A percentile compares a stretch with the other conserved stretches of the same genome.
Conservation (phyloP, 31 red algal genomes). For the Odonthalia washingtoniensis region DNA sequence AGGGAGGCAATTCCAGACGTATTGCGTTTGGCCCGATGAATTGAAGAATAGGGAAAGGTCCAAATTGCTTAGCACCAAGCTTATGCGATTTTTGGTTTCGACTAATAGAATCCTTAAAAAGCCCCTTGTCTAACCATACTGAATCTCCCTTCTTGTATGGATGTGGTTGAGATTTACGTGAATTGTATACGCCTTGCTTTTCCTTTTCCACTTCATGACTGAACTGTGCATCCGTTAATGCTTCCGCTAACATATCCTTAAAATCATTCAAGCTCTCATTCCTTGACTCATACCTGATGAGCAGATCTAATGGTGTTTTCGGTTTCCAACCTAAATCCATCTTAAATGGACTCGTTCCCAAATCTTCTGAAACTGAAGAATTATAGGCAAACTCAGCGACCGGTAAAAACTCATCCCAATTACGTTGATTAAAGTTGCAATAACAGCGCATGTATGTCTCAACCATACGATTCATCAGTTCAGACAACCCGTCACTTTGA, state of each 20-base stretch:
- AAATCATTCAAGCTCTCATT: no score
- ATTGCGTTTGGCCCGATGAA: constrained; percentile 32
- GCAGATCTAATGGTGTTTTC: not conserved
- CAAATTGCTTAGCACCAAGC: not conserved
- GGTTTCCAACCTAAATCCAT: constrained; percentile 9
- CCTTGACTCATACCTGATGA: no score
- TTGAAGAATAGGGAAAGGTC: not conserved
- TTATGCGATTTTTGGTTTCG: constrained; percentile 1
- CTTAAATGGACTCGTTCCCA: constrained; percentile 8
- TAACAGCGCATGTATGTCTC: constrained; percentile 30
- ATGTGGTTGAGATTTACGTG: not conserved
- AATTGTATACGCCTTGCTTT: not conserved
- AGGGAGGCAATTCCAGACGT: not conserved
- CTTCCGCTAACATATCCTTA: no score
- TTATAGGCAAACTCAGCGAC: constrained; percentile 22
- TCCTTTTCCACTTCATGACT: not conserved
- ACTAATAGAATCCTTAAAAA: constrained; percentile 11
- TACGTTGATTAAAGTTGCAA: not conserved
- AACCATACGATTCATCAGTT: constrained; percentile 14
- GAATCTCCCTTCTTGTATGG: constrained; percentile 1
- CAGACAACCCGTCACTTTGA: constrained; percentile 1
- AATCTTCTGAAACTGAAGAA: constrained; percentile 23
- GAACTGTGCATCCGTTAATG: constrained; percentile 21
- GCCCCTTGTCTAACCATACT: not conserved
- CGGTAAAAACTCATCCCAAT: not conserved